Conservation (phyloP, 2,329 filamentous ascomycete species). For the Sclerotinia nivalis region DNA sequence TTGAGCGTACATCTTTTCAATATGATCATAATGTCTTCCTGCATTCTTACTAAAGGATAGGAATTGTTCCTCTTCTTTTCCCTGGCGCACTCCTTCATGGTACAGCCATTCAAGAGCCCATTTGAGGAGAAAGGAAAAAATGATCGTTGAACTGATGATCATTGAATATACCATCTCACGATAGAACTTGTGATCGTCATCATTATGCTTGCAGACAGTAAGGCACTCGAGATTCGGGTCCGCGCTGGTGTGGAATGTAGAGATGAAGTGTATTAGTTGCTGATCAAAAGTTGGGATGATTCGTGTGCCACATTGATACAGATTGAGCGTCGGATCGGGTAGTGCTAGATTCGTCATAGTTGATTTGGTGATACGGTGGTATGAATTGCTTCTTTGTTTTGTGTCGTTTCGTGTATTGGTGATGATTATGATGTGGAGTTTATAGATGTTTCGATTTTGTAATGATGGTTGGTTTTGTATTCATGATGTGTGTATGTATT, state of each 20-base stretch:
- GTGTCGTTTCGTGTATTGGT: neutral
- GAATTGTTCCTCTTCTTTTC: too few relatives aligned
- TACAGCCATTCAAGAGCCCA: too few relatives aligned
- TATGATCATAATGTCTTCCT: too few relatives aligned
- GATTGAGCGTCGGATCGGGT: neutral
- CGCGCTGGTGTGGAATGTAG: neutral
- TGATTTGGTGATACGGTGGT: neutral
- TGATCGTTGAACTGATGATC: too few relatives aligned
- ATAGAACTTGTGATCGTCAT: too few relatives aligned
- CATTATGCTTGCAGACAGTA: neutral
- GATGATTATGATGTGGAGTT: neutral
- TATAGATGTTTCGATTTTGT: neutral
- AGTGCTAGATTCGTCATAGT: neutral
- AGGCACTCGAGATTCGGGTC: neutral
- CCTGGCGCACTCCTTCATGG: too few relatives aligned
- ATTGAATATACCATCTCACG: too few relatives aligned
- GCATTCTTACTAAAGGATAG: too few relatives aligned
- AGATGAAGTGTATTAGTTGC: neutral
- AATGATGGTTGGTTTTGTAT: neutral
- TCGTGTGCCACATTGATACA: neutral
- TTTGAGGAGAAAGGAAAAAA: too few relatives aligned
- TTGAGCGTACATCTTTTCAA: too few relatives aligned
- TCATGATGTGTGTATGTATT: neutral
- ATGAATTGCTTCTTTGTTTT: neutral
- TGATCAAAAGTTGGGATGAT: neutral